Percentiles rank a stretch among this genome's conserved stretches.
phyloP scores from a whole-genome alignment of 805 yeast species.

The Yamadazyma phyllophila region DNA sequence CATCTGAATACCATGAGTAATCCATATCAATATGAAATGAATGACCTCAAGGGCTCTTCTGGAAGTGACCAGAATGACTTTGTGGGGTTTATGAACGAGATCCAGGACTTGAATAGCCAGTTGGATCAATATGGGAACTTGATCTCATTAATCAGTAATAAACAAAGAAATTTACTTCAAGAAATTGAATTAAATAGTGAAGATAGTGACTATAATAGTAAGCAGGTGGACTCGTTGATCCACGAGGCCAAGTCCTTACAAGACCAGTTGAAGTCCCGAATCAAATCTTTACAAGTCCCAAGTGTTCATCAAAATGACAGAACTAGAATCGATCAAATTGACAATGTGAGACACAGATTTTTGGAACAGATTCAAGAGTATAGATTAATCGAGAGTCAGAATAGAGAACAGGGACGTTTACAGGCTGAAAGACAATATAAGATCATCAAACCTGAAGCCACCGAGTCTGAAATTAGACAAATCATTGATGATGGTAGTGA shows the following conservation, averaged over 20 bases:
- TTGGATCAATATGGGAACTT: slow-evolving; percentile 41
- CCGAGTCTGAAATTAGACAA: slow-evolving; percentile 77
- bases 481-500: slow-evolving; percentile 76
- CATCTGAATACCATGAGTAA: slow-evolving; percentile 28
- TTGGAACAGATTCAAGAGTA: slow-evolving; percentile 83
- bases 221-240: slow-evolving; percentile 72
- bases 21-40: slow-evolving; percentile 33
- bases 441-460: slow-evolving; percentile 83
- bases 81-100: slow-evolving; percentile 44
- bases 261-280: slow-evolving; percentile 66
- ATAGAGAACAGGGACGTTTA: slow-evolving; percentile 76
- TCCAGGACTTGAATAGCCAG: slow-evolving; percentile 42
- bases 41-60: slow-evolving; percentile 18
- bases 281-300: slow-evolving; percentile 71
- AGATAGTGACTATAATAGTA: slow-evolving; percentile 57
- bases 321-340: slow-evolving; percentile 88
- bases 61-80: slow-evolving; percentile 36
- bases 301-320: slow-evolving; percentile 60
- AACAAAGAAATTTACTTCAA: slow-evolving; percentile 40
- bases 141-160: slow-evolving; percentile 38
- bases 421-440: slow-evolving; percentile 92
- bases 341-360: slow-evolving; percentile 80
- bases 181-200: slow-evolving; percentile 40
- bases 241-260: slow-evolving; percentile 80
- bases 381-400: slow-evolving; percentile 81